Evolutionary conservation across 805 yeast genomes (phyloP).

Genomic region (Schwanniomyces sp.): DNA sequence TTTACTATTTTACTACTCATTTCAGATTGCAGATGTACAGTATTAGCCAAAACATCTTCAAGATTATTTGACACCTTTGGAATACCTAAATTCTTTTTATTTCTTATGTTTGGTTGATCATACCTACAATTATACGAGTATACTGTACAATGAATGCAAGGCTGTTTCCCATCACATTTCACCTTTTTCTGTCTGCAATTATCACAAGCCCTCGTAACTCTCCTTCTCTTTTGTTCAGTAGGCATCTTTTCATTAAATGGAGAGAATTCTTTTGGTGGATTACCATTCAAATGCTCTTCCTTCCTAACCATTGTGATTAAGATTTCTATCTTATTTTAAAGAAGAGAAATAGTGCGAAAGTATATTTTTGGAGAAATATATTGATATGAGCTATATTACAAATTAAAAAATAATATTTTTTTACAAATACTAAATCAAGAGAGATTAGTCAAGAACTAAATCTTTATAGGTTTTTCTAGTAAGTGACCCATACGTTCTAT

Average conservation of each 20-base stretch:
- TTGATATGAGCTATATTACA: background rate
- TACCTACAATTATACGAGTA: conserved; percentile 84
- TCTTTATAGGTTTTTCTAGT: conserved; percentile 48
- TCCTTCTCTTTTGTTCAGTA: conserved; percentile 46
- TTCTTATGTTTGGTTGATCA: conserved; percentile 69
- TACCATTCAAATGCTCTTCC: background rate
- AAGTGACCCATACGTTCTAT: conserved; percentile 97
- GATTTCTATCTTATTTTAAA: background rate
- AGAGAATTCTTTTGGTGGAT: background rate
- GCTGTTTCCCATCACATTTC: conserved; percentile 77
- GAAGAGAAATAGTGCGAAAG: background rate
- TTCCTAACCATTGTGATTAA: background rate
- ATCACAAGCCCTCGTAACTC: conserved; percentile 77
- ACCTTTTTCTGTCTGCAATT: conserved; percentile 75
- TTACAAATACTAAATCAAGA: background rate
- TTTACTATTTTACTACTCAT: conserved; percentile 35
- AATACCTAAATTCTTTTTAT: conserved; percentile 38
- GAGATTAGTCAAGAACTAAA: conserved; percentile 9
- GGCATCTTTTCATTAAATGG: background rate
- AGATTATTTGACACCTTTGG: conserved; percentile 20
- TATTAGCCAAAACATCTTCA: background rate
- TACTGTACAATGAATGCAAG: conserved; percentile 83
- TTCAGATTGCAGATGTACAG: conserved; percentile 13
- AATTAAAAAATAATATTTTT: background rate
- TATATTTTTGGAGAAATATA: background rate